Percentiles rank a stretch among this genome's conserved stretches.
Evolutionary conservation across 768 basidiomycete genomes (phyloP).

Genomic region (Hygrophorus pudorinus): DNA sequence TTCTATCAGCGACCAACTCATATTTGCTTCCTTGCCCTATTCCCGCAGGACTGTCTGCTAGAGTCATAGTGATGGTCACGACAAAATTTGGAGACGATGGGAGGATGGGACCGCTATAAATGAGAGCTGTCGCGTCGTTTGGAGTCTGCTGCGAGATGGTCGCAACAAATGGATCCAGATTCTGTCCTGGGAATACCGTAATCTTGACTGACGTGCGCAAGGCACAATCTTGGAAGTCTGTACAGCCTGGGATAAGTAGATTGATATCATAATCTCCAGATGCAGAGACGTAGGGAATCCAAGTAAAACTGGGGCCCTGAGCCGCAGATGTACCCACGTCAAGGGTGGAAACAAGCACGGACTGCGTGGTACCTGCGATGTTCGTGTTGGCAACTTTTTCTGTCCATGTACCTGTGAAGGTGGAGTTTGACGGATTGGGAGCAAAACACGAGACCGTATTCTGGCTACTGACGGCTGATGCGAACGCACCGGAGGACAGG

Average conservation of each 20-base stretch:
- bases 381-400: slow-evolving; percentile 52
- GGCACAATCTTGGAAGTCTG: slow-evolving; percentile 67
- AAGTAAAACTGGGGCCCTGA: slow-evolving; percentile 72
- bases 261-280: slow-evolving; percentile 80
- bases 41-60: slow-evolving; percentile 58
- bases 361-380: slow-evolving; percentile 74
- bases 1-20: slow-evolving; percentile 74
- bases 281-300: slow-evolving; percentile 88
- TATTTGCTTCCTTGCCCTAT: slow-evolving; percentile 58
- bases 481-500: slow-evolving; percentile 86
- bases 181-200: slow-evolving; percentile 70
- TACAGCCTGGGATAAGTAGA: slow-evolving; percentile 82
- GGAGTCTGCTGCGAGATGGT: slow-evolving; percentile 65
- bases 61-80: slow-evolving; percentile 63
- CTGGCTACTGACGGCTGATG: slow-evolving; percentile 52
- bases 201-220: slow-evolving; percentile 75
- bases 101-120: slow-evolving; percentile 82
- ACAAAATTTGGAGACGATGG: slow-evolving; percentile 64
- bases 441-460: slow-evolving; percentile 72
- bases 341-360: slow-evolving; percentile 61
- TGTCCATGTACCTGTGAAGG: slow-evolving; percentile 63
- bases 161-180: slow-evolving; percentile 53
- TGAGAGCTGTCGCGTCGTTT: slow-evolving; percentile 43
- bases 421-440: slow-evolving; percentile 59
- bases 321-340: slow-evolving; percentile 50